Evolutionary conservation across 2,329 filamentous ascomycete genomes (phyloP), one percentile per base, ranked within the genome.

Genomic region (Celoporthe dispersa): DNA sequence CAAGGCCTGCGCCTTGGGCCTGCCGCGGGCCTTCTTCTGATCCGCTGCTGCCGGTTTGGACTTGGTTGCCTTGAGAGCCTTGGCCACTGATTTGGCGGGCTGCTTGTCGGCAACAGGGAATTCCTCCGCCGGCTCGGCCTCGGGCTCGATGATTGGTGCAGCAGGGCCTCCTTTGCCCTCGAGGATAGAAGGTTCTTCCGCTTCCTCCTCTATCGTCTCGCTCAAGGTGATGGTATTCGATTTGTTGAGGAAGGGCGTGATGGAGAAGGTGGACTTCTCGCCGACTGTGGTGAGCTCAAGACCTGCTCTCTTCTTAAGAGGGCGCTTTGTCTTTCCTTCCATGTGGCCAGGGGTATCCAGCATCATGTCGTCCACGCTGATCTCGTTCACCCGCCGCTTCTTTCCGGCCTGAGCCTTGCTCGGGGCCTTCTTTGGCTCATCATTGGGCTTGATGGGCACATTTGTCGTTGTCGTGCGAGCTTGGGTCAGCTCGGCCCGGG

Each of bases 221-320:
- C 77, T 72, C 19, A 91, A 82, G 73, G 84, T 90, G 71, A 85
- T 78, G 6, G 79, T 84, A 22, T 72, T 72, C 2, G 70, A 72
- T 79, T 86, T 89, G 79, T 94, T 97, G 72, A 98, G 84, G 83
- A 97, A 98, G 0, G 95, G 95, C 0, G 95, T 98, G 73, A 98
- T 94, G 4, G 94, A 97, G 80, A 98, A 98, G 2, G 87, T 90
- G 0, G 94, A 98, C 80, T 97, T 98, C 77, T 97, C 93, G 39
- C 92, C 94, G 6, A 92, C 83, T 68, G 89, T 81, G 1, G 87
- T 85, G 51, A 88, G 86, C 28, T 89, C 87, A 37, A 83, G 79
- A 63, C 83, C 85, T 68, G 85, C 83, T 77, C 89, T 90, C 79
- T 90, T 92, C 60, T 62, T 62, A 71, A 81, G 75, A 44, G 78